Base-by-base conservation (phyloP, 2,329 filamentous ascomycete species). In the Scolecobasidium constrictum region DNA sequence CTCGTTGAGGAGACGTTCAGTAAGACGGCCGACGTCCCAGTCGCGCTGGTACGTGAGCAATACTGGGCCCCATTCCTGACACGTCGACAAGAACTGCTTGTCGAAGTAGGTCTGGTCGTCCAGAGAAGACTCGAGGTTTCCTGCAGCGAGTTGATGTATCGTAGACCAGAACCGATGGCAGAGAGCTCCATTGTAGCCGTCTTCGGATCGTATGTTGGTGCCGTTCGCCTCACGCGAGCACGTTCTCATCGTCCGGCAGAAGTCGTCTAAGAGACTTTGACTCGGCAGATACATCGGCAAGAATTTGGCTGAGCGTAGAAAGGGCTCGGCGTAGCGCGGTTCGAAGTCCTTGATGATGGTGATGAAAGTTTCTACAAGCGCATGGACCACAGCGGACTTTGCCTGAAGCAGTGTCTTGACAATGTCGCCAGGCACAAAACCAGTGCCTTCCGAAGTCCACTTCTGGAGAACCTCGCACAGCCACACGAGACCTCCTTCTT, bases 361-460 rank as follows among this genome's bases (percentile, higher is more conserved):
- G 11, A 20, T 20, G 18, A 44, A 37, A 12, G 42, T 44, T 4
- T 39, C 17, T 16, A 28, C 4, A 9, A 44, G 17, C n/a, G n/a
- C 15, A 15, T 31, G 7, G 5, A 37, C 22, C 13, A 38, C 6
- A 13, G n/a, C 11, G 11, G n/a, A 12, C 13, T 42, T 11, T 6
- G 13, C 33, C 15, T 35, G 21, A 18, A 36, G 26, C 18, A 45
- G 37, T 22, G n/a, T 18, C n/a, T 13, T 6, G 15, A 45, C 22
- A 19, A 45, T 45, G 15, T 45, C 39, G 13, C 38, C 33, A n/a
- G 38, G 43, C 13, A 33, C 36, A 31, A 36, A 45, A 13, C 34
- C 42, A 16, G 16, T 16, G n/a, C 7, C 11, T 33, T 35, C 38
- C 9, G 21, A 35, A 5, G 42, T 35, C 43, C 43, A 45, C 16